phyloP scores from a whole-genome alignment of 2,329 filamentous ascomycete genomes.

The Fusarium sp. region DNA sequence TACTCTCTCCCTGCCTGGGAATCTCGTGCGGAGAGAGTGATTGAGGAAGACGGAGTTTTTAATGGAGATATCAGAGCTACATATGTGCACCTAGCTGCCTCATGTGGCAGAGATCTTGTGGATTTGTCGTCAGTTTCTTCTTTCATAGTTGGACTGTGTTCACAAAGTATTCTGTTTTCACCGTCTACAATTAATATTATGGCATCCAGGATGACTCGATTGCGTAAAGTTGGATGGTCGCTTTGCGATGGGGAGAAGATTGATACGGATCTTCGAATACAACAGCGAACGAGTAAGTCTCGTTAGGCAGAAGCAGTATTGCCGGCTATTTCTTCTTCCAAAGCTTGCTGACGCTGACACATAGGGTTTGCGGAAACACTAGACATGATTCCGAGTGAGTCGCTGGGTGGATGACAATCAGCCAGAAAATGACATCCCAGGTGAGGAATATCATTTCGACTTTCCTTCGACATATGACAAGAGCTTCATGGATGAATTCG shows the following conservation, averaged over 20 bases:
- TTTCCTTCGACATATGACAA: not conserved
- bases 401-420: not conserved
- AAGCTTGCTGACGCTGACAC: not conserved
- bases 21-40: not conserved
- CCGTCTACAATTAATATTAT: slow-evolving; percentile 8
- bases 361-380: slow-evolving; percentile 17
- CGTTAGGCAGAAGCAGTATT: no score
- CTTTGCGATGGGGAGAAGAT: slow-evolving; percentile 13
- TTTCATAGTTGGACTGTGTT: slow-evolving; percentile 11
- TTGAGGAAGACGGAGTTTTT: not conserved
- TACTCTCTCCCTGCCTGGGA: not conserved
- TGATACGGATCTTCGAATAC: not conserved
- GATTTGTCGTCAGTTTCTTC: not conserved
- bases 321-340: no score
- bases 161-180: slow-evolving; percentile 12
- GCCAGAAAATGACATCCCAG: not conserved
- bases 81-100: not conserved
- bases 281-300: slow-evolving; percentile 20
- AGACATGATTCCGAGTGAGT: not conserved
- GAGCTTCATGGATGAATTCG: slow-evolving; percentile 2
- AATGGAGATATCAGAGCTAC: not conserved
- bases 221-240: slow-evolving; percentile 6
- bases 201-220: slow-evolving; percentile 8
- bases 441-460: not conserved
- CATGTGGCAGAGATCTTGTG: not conserved